Evolutionary conservation across 192 early-diverging fungal genomes (phyloP).

Genomic region (Podila epigama): DNA sequence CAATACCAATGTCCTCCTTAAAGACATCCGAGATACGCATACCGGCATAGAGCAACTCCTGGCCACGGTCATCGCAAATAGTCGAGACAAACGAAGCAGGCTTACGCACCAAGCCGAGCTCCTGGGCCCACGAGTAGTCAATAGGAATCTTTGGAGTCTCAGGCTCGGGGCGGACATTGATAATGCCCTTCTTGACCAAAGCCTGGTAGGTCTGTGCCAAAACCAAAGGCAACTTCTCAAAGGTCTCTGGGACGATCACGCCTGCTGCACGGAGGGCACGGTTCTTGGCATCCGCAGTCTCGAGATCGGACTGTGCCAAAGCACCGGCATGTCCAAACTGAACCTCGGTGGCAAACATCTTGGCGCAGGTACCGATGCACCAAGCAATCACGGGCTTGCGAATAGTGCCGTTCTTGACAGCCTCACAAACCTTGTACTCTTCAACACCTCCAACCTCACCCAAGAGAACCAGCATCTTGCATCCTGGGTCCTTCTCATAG

Average conservation of each 20-base stretch:
- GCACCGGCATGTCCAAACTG: conserved; percentile 99
- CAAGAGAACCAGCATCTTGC: conserved; percentile 94
- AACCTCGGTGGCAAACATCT: conserved; percentile 98
- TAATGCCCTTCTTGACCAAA: conserved; percentile 74
- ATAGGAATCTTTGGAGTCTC: conserved; percentile 98
- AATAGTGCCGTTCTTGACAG: conserved; percentile 86
- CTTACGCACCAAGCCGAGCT: conserved; percentile 97
- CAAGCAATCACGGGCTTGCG: conserved; percentile 99
- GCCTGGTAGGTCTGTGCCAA: conserved; percentile 80
- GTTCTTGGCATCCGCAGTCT: conserved; percentile 99
- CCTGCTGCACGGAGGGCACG: conserved; percentile 83
- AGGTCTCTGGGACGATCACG: conserved; percentile 93
- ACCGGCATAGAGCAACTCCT: conserved; percentile 97
- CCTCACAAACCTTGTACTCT: conserved; percentile 94
- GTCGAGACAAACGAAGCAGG: conserved; percentile 98
- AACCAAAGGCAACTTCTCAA: conserved; percentile 90
- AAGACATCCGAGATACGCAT: conserved; percentile 99
- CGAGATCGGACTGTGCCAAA: conserved; percentile 93
- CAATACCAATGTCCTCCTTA: conserved; percentile 98
- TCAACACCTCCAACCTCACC: conserved; percentile 99
- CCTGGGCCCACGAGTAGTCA: conserved; percentile 99
- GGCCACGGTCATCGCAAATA: conserved; percentile 98
- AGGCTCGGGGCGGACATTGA: conserved; percentile 84
- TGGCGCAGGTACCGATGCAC: conserved; percentile 99
- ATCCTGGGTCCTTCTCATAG: conserved; percentile 90